Base-by-base conservation (phyloP, 1,284 basidiomycete species). In the Ganoderma multipileum region DNA sequence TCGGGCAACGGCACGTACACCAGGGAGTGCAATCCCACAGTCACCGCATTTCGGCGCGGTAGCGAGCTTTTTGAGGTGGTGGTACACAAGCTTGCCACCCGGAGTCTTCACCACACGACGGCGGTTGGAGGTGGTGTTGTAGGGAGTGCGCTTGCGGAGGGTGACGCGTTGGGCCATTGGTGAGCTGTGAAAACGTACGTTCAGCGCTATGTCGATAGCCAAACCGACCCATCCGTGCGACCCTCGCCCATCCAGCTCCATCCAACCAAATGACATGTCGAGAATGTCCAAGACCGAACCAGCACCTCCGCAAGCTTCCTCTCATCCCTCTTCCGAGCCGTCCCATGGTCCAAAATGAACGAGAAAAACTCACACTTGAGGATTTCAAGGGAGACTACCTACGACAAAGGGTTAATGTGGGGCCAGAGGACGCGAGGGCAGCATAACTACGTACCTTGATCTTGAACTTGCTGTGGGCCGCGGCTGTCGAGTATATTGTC, bases 161-260 rank as follows among this genome's bases (percentile, higher is more conserved):
- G 97, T 98, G 79, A 99, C 97, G 82, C 97, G 96, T 91, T 98
- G 95, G 85, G 95, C 96, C 97, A 99, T 98, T 87, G 81, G 69
- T 80, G 71, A 67, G 67, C 73, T 77, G 67, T 63, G 57, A 60
- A 52, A 42, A 20, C 39, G 39, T 58, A 58, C 61, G 58, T 59
- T 75, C 67, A 74, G 76, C 58, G 52, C 36, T 26, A 33, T 38
- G 18, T 52, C 36, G 33, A 18, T 54, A n/a, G 54, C 11, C 9
- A 28, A 42, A 47, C 26, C 41, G 63, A 54, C 28, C 14, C 23
- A 41, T 50, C 63, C 41, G 52, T 63, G 54, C 66, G 61, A 39
- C 70, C 66, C 30, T 18, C 26, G 20, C 9, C 57, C 26, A 2
- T n/a, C 39, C 33, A 33, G 3, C 30, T 33, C 33, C 38, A 6